Base-by-base conservation (phyloP, 2,329 filamentous ascomycete species). In the Orbilia javanica region DNA sequence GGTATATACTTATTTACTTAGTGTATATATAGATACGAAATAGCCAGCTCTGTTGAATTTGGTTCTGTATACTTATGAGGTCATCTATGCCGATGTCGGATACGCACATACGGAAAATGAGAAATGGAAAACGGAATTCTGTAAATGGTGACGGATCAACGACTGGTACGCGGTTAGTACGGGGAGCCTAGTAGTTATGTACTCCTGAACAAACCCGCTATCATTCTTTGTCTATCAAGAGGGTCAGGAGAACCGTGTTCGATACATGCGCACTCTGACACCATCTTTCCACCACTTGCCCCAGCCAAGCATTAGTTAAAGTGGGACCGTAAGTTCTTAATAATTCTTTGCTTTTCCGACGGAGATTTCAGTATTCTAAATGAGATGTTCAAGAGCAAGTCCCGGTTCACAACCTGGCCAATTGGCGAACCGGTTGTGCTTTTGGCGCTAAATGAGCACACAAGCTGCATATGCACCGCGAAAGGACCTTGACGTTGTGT, bases 101-200 rank as follows among this genome's bases (percentile, higher is more conserved):
- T 57, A 7, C 7, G n/a, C 36, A 22, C 7, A 36, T 5, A 36
- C n/a, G n/a, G n/a, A n/a, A n/a, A n/a, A n/a, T n/a, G n/a, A n/a
- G n/a, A n/a, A n/a, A n/a, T n/a, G n/a, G n/a, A n/a, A n/a, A n/a
- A n/a, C n/a, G n/a, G n/a, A n/a, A n/a, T n/a, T n/a, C n/a, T n/a
- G n/a, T n/a, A n/a, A n/a, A n/a, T n/a, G n/a, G n/a, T n/a, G n/a
- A n/a, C n/a, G n/a, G n/a, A n/a, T n/a, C n/a, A n/a, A n/a, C n/a
- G 25, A 36, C 22, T 22, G 15, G 36, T 4, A 29, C 8, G 7
- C 46, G 46, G 46, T 8, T 50, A 15, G 46, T 7, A 34, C 27
- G 52, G 52, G 29, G 18, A 13, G 22, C 22, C 36, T 36, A 20
- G 22, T 6, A 57, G n/a, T 5, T 63, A 86, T 86, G 73, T 86